Base-by-base conservation (phyloP, 768 basidiomycete species). In the Pholiota conissans region DNA sequence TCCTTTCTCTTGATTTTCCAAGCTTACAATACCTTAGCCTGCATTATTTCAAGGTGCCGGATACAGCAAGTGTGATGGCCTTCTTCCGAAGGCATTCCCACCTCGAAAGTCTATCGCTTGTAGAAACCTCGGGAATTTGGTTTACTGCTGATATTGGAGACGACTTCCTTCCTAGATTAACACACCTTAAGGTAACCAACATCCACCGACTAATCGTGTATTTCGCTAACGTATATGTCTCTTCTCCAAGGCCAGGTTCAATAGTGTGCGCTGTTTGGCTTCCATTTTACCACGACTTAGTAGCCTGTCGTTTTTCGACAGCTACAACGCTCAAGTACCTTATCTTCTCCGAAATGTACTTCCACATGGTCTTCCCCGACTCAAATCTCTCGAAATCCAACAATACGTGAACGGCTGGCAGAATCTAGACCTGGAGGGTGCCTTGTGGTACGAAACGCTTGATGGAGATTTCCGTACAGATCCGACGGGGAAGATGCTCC, bases 251-350 rank as follows among this genome's bases (percentile, higher is more conserved):
- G 35, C 35, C 18, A 14, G 35, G 35, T 37, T 57, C 52, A 8
- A 46, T 8, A 61, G 62, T 42, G 56, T 58, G 2, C 56, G 54
- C 5, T 1, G 3, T 37, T 37, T 37, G 13, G 35, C 18, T 37
- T n/a, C 35, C 18, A 9, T 37, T 16, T n/a, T 37, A 5, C 35
- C 35, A 37, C 35, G 18, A n/a, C 35, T 37, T n/a, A 5, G 14
- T 16, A 37, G 35, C 14, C 13, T 37, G 35, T 13, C 11, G 18
- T 37, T 37, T 16, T 13, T 37, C 14, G 35, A 37, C 9, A 37
- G 35, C 11, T 37, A 37, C 14, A 37, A 37, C 14, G 35, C 6
- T 16, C 35, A 37, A 37, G 35, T 37, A 13, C 35, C 35, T 1
- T 37, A 37, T 16, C 35, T 37, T 37, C 35, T 37, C 35, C 35